A percentile compares a stretch with the other conserved stretches of the same genome.
Conservation (phyloP, 371 early-diverging fungal genomes). For the Fennellomyces sp. region DNA sequence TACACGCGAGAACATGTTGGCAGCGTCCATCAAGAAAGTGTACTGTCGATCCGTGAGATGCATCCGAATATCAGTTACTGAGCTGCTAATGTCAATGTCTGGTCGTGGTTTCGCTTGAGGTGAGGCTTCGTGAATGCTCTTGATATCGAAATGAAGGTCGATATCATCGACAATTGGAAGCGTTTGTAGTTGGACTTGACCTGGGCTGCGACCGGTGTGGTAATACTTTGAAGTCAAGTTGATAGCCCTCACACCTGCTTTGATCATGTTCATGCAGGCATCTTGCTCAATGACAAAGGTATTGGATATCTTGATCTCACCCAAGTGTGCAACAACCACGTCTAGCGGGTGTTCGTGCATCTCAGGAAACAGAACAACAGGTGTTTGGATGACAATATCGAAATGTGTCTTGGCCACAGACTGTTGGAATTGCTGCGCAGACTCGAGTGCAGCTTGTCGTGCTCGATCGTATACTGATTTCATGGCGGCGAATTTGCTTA, state of each 20-base stretch:
- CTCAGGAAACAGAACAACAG: slow-evolving; percentile 88
- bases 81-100: slow-evolving; percentile 60
- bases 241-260: slow-evolving; percentile 71
- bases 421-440: slow-evolving; percentile 74
- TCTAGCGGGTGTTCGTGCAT: slow-evolving; percentile 44
- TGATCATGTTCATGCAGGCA: slow-evolving; percentile 60
- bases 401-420: slow-evolving; percentile 79
- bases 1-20: slow-evolving; percentile 49
- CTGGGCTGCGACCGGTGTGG: slow-evolving; percentile 22
- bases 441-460: slow-evolving; percentile 82
- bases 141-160: slow-evolving; percentile 71
- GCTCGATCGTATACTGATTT: slow-evolving; percentile 88
- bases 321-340: slow-evolving; percentile 83
- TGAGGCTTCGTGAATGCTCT: slow-evolving; percentile 25
- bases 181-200: slow-evolving; percentile 46
- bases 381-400: slow-evolving; percentile 85
- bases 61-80: slow-evolving; percentile 77
- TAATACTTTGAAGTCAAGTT: slow-evolving; percentile 63
- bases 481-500: slow-evolving; percentile 87
- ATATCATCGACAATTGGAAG: slow-evolving; percentile 87
- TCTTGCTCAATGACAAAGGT: slow-evolving; percentile 54
- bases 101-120: slow-evolving; percentile 17
- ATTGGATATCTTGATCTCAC: slow-evolving; percentile 86
- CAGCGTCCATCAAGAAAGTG: slow-evolving; percentile 74
- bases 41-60: slow-evolving; percentile 85